phyloP scores from a whole-genome alignment of 2,329 filamentous ascomycete genomes.

The Fonsecaea pugnacius region DNA sequence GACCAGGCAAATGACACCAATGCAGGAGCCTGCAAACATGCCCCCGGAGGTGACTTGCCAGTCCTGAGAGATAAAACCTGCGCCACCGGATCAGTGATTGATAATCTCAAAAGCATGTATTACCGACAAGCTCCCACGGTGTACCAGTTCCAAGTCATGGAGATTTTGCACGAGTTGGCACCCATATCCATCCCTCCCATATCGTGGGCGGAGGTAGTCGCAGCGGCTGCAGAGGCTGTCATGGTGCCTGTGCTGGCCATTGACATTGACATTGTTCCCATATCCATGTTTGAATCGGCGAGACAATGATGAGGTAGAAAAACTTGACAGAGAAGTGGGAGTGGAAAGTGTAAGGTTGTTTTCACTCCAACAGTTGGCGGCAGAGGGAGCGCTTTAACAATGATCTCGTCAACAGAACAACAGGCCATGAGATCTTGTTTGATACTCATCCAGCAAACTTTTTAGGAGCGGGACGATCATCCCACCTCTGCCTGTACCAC shows the following conservation, averaged over 20 bases:
- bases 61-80: slow-evolving; percentile 67
- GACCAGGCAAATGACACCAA: slow-evolving; percentile 69
- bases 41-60: slow-evolving; percentile 67
- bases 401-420: too few relatives aligned
- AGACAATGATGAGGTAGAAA: too few relatives aligned
- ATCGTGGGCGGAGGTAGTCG: not conserved
- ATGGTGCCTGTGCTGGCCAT: not conserved
- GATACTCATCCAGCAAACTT: too few relatives aligned
- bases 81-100: too few relatives aligned
- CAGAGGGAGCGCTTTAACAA: too few relatives aligned
- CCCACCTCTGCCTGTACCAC: too few relatives aligned
- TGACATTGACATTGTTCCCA: slow-evolving; percentile 9
- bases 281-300: not conserved
- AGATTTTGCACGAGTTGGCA: slow-evolving; percentile 11
- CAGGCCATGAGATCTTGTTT: too few relatives aligned
- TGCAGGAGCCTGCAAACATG: slow-evolving; percentile 39
- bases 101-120: slow-evolving; percentile 61
- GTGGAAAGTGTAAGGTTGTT: too few relatives aligned
- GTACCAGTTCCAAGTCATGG: slow-evolving; percentile 78
- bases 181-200: slow-evolving; percentile 11
- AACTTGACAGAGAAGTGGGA: too few relatives aligned
- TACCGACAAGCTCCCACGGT: slow-evolving; percentile 57
- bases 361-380: too few relatives aligned
- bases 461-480: too few relatives aligned
- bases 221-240: slow-evolving; percentile 6